Evolutionary conservation across 1,284 basidiomycete species (phyloP).

Genomic region (Earliella scabrosa): DNA sequence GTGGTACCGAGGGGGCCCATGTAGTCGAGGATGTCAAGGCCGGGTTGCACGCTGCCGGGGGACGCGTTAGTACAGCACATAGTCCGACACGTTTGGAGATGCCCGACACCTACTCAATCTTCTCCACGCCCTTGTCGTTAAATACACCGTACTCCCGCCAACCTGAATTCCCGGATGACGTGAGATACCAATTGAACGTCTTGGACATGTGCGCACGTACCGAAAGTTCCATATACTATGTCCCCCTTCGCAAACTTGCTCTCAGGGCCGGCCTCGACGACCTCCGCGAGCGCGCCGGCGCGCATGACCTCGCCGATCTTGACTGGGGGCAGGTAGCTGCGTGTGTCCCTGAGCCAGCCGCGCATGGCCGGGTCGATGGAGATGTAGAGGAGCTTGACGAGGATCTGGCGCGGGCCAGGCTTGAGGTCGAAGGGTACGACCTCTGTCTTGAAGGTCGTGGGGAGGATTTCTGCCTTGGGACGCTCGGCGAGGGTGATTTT

Average conservation of each 20-base stretch:
- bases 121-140: slow-evolving; percentile 55
- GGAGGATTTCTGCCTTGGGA: slow-evolving; percentile 66
- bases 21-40: slow-evolving; percentile 64
- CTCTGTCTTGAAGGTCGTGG: slow-evolving; percentile 74
- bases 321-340: slow-evolving; percentile 75
- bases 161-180: slow-evolving; percentile 43
- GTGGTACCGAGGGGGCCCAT: slow-evolving; percentile 76
- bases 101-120: slow-evolving; percentile 57
- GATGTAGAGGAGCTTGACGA: slow-evolving; percentile 77
- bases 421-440: slow-evolving; percentile 57
- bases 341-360: slow-evolving; percentile 73
- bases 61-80: too few relatives aligned
- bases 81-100: too few relatives aligned
- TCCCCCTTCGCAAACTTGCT: slow-evolving; percentile 68
- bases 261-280: slow-evolving; percentile 61
- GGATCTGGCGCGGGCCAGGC: slow-evolving; percentile 59
- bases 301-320: slow-evolving; percentile 88
- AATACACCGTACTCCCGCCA: slow-evolving; percentile 81
- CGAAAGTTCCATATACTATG: slow-evolving; percentile 59
- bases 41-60: slow-evolving; percentile 50
- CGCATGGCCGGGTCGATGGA: slow-evolving; percentile 89
- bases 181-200: background rate
- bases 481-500: slow-evolving; percentile 77
- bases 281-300: slow-evolving; percentile 68
- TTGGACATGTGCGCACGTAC: slow-evolving; percentile 41